phyloP scores from a whole-genome alignment of 106 monocot species.

The Acorus calamus region DNA sequence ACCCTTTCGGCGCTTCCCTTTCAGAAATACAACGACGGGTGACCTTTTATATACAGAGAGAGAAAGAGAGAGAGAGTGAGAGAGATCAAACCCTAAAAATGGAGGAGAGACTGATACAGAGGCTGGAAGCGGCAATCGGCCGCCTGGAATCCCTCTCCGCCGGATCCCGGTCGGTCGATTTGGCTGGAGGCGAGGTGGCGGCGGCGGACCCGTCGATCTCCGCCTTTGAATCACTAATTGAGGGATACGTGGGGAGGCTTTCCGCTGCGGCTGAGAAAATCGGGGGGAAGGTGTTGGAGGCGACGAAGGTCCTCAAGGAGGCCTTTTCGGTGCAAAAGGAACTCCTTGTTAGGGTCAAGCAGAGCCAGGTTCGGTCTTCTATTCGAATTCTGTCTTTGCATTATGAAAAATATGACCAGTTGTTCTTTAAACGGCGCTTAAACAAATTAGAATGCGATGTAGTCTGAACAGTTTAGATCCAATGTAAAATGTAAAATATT shows the following conservation, averaged over 20 bases:
- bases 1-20: too few relatives aligned
- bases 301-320: conserved; percentile 25
- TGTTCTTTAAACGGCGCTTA: too few relatives aligned
- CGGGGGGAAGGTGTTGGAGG: conserved; percentile 35
- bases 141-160: conserved; percentile 56
- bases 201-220: conserved; percentile 30
- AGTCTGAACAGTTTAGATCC: too few relatives aligned
- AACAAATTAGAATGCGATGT: too few relatives aligned
- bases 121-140: conserved; percentile 69
- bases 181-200: neutral
- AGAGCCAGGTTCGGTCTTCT: conserved; percentile 12
- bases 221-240: conserved; percentile 24
- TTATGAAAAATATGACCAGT: neutral
- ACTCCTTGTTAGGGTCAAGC: conserved; percentile 30
- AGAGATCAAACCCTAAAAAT: conserved; percentile 6
- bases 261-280: conserved; percentile 28
- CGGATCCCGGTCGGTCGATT: conserved; percentile 6
- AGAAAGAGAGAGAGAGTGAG: neutral
- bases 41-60: too few relatives aligned
- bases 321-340: conserved; percentile 31
- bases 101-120: conserved; percentile 55
- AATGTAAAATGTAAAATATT: too few relatives aligned
- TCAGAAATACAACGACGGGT: too few relatives aligned
- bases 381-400: neutral
- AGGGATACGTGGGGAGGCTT: conserved; percentile 19